phyloP scores from a whole-genome alignment of 345 rosid species.

The Ceriops zippeliana region DNA sequence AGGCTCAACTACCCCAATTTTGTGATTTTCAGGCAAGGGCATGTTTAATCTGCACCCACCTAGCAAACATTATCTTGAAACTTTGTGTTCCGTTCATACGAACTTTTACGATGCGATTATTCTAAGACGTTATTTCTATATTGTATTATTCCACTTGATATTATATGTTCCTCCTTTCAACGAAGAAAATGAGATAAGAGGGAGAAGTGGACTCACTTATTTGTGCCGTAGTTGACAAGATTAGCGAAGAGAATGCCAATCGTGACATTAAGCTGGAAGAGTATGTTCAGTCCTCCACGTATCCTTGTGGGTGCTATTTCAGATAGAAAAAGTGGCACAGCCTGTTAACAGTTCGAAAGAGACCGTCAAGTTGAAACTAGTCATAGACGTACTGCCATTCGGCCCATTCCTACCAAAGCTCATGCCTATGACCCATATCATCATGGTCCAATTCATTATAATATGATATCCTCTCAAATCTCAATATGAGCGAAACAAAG shows the following conservation, averaged over 20 bases:
- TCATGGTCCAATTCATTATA: too few relatives aligned
- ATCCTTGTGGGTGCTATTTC: slow-evolving; percentile 95
- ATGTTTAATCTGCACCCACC: too few relatives aligned
- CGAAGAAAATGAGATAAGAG: background rate
- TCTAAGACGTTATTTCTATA: background rate
- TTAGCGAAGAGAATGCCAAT: slow-evolving; percentile 88
- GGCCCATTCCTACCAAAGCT: too few relatives aligned
- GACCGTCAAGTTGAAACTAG: background rate
- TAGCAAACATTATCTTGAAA: too few relatives aligned
- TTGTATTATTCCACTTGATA: background rate
- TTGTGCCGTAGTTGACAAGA: slow-evolving; percentile 90
- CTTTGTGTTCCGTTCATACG: too few relatives aligned
- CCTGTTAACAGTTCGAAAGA: slow-evolving; percentile 33
- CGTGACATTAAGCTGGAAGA: slow-evolving; percentile 92
- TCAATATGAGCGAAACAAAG: too few relatives aligned
- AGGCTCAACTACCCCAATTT: too few relatives aligned
- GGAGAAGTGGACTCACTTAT: slow-evolving; percentile 49
- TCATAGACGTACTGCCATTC: too few relatives aligned
- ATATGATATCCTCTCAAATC: too few relatives aligned
- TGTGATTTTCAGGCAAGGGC: too few relatives aligned
- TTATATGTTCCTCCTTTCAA: background rate
- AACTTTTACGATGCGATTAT: too few relatives aligned
- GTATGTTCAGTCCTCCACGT: slow-evolving; percentile 87
- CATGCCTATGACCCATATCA: too few relatives aligned
- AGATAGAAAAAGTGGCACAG: slow-evolving; percentile 88